A percentile compares a stretch with the other conserved stretches of the same genome.
These are phyloP conservation scores for Centaurea solstitialis DNA, from an alignment of 129 eudicot genomes.

Conservation along the genomic window DNA sequence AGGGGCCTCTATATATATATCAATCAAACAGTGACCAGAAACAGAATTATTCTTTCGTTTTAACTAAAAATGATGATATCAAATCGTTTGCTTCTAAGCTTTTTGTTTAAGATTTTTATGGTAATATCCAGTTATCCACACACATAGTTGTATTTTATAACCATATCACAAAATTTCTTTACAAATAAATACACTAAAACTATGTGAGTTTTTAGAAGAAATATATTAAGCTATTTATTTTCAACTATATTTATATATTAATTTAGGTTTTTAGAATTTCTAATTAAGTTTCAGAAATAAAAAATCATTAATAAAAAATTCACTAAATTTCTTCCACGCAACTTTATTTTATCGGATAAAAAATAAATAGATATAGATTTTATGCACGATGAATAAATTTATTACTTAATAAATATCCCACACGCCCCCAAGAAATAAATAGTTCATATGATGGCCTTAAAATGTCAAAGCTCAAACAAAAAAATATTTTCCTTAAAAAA, in stretches of 20 bases:
- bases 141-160: background rate
- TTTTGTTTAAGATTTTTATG: constrained; percentile 14
- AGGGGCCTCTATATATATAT: background rate
- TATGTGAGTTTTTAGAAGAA: background rate
- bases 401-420: too few relatives aligned
- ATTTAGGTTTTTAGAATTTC: background rate
- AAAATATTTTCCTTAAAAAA: background rate
- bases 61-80: constrained; percentile 22
- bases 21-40: constrained; percentile 14
- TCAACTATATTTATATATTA: too few relatives aligned
- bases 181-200: background rate
- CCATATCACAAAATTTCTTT: constrained; percentile 1
- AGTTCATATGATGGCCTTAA: background rate
- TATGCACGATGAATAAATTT: too few relatives aligned
- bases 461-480: background rate
- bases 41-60: constrained; percentile 21
- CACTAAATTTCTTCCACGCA: background rate
- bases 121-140: background rate
- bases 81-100: constrained; percentile 28
- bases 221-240: background rate
- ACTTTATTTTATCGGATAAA: too few relatives aligned
- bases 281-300: background rate
- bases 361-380: too few relatives aligned
- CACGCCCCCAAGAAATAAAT: too few relatives aligned
- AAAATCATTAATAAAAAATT: background rate